Evolutionary conservation across 306 rosid genomes (phyloP).

Genomic region (Psophocarpus tetragonolobus): DNA sequence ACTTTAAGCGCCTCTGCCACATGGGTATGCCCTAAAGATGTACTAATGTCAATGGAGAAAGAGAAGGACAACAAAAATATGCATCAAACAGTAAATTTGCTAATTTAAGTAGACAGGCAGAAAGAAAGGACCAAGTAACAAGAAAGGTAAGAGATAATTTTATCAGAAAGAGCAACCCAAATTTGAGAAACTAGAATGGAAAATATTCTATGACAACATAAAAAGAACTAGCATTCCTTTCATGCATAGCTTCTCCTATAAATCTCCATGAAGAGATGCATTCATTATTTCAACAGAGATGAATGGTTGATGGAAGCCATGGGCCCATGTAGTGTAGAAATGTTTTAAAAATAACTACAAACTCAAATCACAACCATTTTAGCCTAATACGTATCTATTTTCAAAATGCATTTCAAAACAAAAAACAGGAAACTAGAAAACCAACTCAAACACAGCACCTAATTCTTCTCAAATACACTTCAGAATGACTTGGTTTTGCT

Average conservation of each 20-base stretch:
- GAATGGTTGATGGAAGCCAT: background rate
- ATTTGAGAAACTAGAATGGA: background rate
- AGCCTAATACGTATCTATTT: no score
- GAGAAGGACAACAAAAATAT: conserved; percentile 20
- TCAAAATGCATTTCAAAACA: no score
- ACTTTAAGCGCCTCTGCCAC: conserved; percentile 96
- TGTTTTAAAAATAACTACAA: no score
- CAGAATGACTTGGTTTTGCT: background rate
- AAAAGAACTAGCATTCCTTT: background rate
- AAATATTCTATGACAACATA: background rate
- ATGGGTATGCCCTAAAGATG: conserved; percentile 83
- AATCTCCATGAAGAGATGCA: background rate
- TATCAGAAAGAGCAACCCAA: conserved; percentile 18
- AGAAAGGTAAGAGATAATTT: conserved; percentile 2
- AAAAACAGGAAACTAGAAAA: no score
- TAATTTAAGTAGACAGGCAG: conserved; percentile 12
- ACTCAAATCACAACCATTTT: no score
- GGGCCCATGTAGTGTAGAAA: no score
- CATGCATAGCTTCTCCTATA: background rate
- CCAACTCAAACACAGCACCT: no score
- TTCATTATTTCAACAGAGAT: background rate
- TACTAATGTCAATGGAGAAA: conserved; percentile 29
- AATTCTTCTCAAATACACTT: background rate
- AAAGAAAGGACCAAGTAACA: background rate
- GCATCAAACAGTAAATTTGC: conserved; percentile 8